Evolutionary conservation across 768 basidiomycete species (phyloP).

Genomic region (Clitopilus hobsonii): DNA sequence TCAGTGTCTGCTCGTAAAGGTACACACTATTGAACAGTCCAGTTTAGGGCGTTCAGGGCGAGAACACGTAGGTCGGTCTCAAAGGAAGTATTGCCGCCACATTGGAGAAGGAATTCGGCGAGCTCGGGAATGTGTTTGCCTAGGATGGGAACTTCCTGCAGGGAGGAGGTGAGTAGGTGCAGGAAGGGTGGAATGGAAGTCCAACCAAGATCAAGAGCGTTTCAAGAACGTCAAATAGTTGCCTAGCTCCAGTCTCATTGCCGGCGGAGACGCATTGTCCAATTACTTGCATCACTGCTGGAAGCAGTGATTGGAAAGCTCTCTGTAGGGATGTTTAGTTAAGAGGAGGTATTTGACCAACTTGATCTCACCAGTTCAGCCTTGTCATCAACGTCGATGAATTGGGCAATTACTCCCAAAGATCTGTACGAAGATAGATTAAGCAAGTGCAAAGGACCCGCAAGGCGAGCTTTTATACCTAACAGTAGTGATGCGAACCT

Average conservation of each 20-base stretch:
- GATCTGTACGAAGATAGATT: no score
- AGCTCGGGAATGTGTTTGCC: constrained; percentile 85
- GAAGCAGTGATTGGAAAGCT: constrained; percentile 83
- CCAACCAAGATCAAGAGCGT: constrained; percentile 87
- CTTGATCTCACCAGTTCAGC: constrained; percentile 64
- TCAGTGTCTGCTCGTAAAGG: neutral
- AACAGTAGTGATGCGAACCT: constrained; percentile 88
- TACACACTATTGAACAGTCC: constrained; percentile 93
- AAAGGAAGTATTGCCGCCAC: constrained; percentile 73
- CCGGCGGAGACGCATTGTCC: constrained; percentile 74
- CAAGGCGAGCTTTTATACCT: no score
- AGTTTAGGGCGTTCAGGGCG: constrained; percentile 89
- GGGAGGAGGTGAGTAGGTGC: constrained; percentile 5
- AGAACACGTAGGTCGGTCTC: constrained; percentile 83
- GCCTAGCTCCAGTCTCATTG: constrained; percentile 79
- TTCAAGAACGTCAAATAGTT: constrained; percentile 94
- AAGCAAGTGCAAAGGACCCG: no score
- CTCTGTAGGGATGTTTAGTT: constrained; percentile 39
- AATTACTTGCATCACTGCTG: constrained; percentile 84
- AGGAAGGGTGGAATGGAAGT: neutral
- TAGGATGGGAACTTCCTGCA: constrained; percentile 89
- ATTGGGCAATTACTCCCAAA: constrained; percentile 91
- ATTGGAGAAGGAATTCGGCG: constrained; percentile 81
- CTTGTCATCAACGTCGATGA: constrained; percentile 86
- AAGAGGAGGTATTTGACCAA: neutral